phyloP scores from a whole-genome alignment of 306 rosid species.

The Ochetophila trinervis region DNA sequence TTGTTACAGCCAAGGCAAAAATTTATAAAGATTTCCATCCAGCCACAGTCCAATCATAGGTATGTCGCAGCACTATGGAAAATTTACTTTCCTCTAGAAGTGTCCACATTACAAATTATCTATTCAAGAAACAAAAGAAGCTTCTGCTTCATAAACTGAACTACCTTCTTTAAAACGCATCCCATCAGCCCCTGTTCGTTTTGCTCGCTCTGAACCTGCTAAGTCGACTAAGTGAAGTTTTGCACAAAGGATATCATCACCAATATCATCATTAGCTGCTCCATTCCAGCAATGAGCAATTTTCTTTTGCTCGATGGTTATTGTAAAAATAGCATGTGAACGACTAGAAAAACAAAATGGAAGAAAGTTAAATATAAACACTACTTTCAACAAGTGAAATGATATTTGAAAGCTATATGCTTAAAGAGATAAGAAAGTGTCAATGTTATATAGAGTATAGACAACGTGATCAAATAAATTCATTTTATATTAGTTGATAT shows the following conservation, averaged over 20 bases:
- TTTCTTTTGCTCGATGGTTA: conserved; percentile 88
- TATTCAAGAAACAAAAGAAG: not conserved
- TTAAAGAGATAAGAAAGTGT: not conserved
- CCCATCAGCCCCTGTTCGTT: conserved; percentile 96
- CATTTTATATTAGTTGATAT: not conserved
- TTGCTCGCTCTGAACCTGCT: conserved; percentile 98
- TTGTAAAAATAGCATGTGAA: conserved; percentile 95
- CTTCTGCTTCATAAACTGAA: not conserved
- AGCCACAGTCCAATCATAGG: not conserved
- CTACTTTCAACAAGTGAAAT: not conserved
- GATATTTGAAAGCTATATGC: not conserved
- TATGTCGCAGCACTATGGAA: not conserved
- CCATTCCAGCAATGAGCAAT: conserved; percentile 17
- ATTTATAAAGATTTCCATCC: not conserved
- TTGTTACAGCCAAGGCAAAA: not conserved
- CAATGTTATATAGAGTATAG: not conserved
- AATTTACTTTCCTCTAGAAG: not conserved
- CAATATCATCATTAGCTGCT: conserved; percentile 39
- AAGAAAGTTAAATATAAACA: not conserved
- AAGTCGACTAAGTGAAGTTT: conserved; percentile 89
- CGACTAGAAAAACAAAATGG: conserved; percentile 43
- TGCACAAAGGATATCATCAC: conserved; percentile 82
- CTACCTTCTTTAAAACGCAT: conserved; percentile 97
- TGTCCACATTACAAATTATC: not conserved
- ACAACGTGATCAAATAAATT: not conserved